Conservation (phyloP, 129 eudicot genomes). For the Flaveria ramosissima region DNA sequence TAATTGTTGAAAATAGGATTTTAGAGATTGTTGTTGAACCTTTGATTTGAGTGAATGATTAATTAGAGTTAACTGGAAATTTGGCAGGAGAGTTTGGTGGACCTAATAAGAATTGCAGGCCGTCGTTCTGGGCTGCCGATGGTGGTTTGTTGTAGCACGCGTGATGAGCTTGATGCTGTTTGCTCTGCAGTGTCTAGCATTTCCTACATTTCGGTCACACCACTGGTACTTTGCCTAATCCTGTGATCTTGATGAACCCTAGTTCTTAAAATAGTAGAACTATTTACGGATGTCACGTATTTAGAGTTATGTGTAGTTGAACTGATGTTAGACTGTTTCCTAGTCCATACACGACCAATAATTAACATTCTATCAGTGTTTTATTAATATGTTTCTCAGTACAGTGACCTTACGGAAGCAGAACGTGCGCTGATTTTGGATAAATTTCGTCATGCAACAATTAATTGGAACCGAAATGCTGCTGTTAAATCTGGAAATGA, state of each 20-base stretch:
- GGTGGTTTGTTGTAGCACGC: constrained; percentile 81
- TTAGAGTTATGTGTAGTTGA: too few relatives aligned
- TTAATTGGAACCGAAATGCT: constrained; percentile 60
- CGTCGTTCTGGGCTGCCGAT: constrained; percentile 77
- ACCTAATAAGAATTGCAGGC: constrained; percentile 78
- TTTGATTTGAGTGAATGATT: not conserved
- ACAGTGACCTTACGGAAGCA: constrained; percentile 83
- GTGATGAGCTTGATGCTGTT: constrained; percentile 93
- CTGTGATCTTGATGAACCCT: too few relatives aligned
- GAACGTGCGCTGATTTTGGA: constrained; percentile 61
- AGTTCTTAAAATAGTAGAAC: too few relatives aligned
- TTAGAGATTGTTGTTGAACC: not conserved
- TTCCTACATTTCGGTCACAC: constrained; percentile 54
- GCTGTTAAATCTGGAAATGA: constrained; percentile 43
- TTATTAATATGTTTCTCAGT: constrained; percentile 43
- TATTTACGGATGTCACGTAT: too few relatives aligned
- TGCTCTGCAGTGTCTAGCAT: constrained; percentile 69
- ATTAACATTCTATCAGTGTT: constrained; percentile 12
- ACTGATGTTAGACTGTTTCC: too few relatives aligned
- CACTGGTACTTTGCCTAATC: constrained; percentile 49
- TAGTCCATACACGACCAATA: not conserved
- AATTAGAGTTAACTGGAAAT: not conserved
- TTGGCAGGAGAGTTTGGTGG: constrained; percentile 80
- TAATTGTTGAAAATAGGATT: not conserved
- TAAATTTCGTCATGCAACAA: constrained; percentile 62